phyloP scores from a whole-genome alignment of 2,329 filamentous ascomycete genomes.

The Aspergillus niger region DNA sequence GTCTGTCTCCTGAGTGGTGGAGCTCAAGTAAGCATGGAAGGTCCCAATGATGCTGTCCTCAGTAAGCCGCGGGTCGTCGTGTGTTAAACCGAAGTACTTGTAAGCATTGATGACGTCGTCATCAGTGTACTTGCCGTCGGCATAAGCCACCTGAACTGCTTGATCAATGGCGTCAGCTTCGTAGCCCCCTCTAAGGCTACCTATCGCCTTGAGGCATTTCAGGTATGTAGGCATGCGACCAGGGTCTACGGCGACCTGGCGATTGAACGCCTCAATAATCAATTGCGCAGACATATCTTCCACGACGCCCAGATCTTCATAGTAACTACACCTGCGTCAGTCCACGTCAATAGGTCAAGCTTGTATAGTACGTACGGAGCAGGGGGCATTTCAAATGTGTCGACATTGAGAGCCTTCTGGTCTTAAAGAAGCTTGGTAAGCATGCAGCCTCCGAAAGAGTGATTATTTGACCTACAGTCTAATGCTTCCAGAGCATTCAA shows the following conservation, averaged over 20 bases:
- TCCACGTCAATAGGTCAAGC: neutral
- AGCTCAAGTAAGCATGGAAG: slow-evolving; percentile 61
- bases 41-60: slow-evolving; percentile 65
- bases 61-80: slow-evolving; percentile 47
- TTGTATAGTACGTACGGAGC: slow-evolving; percentile 35
- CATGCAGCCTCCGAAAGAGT: neutral
- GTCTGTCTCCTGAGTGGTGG: slow-evolving; percentile 59
- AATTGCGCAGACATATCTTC: slow-evolving; percentile 64
- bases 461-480: slow-evolving; percentile 34
- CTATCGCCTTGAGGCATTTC: slow-evolving; percentile 64
- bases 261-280: slow-evolving; percentile 64
- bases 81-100: slow-evolving; percentile 58
- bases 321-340: slow-evolving; percentile 45
- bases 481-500: slow-evolving; percentile 37
- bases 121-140: slow-evolving; percentile 59
- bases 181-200: slow-evolving; percentile 49
- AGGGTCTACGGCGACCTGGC: slow-evolving; percentile 60
- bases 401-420: slow-evolving; percentile 28
- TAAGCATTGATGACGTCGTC: slow-evolving; percentile 62
- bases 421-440: slow-evolving; percentile 29
- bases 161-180: slow-evolving; percentile 59
- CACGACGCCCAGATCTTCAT: slow-evolving; percentile 64
- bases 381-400: slow-evolving; percentile 35
- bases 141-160: slow-evolving; percentile 60
- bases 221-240: slow-evolving; percentile 62